Percentiles rank a stretch among this genome's conserved stretches.
These are phyloP conservation scores for Allomyces macrogynus DNA, from an alignment of 192 early-diverging fungal genomes.

Conservation along the genomic window DNA sequence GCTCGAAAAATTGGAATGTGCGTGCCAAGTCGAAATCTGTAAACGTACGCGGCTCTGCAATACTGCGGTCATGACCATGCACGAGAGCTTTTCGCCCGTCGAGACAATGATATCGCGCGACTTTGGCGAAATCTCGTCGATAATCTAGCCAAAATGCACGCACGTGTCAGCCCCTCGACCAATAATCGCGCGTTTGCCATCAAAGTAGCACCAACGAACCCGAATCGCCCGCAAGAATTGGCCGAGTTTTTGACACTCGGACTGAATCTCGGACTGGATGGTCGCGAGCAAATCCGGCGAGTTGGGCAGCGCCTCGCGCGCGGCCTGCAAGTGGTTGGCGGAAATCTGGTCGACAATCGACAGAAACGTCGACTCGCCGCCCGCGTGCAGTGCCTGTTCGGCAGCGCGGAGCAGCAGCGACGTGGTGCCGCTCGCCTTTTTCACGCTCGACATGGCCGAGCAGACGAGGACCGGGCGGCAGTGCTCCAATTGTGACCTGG, in stretches of 20 bases:
- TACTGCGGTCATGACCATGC: constrained; percentile 66
- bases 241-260: constrained; percentile 56
- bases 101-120: constrained; percentile 89
- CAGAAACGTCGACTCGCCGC: constrained; percentile 16
- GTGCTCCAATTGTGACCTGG: background rate
- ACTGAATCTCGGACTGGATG: constrained; percentile 39
- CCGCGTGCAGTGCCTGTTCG: background rate
- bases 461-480: background rate
- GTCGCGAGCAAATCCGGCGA: constrained; percentile 11
- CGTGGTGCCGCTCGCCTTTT: constrained; percentile 4
- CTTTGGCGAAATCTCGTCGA: constrained; percentile 90
- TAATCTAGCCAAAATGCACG: constrained; percentile 21
- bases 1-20: too few relatives aligned
- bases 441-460: constrained; percentile 2
- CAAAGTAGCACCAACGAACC: constrained; percentile 8
- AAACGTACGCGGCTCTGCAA: constrained; percentile 35
- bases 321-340: constrained; percentile 53
- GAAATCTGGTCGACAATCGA: constrained; percentile 68
- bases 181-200: background rate
- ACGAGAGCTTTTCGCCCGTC: constrained; percentile 83
- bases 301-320: constrained; percentile 18
- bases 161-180: constrained; percentile 1
- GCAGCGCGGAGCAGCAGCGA: background rate
- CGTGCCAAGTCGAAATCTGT: too few relatives aligned
- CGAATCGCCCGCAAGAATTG: constrained; percentile 82